Conservation (phyloP, 768 basidiomycete genomes). For the Daedalea quercina region DNA sequence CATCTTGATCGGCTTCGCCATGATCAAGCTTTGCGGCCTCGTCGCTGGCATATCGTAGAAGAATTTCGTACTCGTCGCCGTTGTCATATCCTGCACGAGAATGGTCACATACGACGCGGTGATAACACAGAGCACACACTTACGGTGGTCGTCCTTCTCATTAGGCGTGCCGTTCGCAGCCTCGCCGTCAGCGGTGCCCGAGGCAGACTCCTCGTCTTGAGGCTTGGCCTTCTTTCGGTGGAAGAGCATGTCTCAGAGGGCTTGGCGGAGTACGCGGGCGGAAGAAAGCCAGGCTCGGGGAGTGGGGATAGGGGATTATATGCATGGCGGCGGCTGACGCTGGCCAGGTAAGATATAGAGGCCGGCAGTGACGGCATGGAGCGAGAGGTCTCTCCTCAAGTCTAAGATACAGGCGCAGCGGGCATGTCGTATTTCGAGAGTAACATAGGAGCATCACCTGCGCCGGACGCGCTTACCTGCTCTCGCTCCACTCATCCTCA, state of each 20-base stretch:
- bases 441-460: neutral
- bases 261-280: neutral
- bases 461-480: too few relatives aligned
- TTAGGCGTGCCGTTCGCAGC: neutral
- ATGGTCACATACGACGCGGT: neutral
- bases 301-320: neutral
- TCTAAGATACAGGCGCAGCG: neutral
- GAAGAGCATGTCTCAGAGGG: neutral
- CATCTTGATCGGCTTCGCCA: neutral
- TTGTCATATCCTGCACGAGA: neutral
- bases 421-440: neutral
- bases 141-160: neutral
- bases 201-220: neutral
- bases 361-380: neutral
- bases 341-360: neutral
- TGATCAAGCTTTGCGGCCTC: slow-evolving; percentile 1
- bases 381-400: neutral
- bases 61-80: slow-evolving; percentile 2
- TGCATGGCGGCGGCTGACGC: neutral
- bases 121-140: neutral
- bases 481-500: neutral
- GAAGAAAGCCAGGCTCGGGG: neutral
- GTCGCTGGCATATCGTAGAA: neutral
- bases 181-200: neutral
- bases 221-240: neutral